Evolutionary conservation across 257 asterid species (phyloP), one percentile per base, ranked within the genome.

Genomic region (Penstemon barbatus): DNA sequence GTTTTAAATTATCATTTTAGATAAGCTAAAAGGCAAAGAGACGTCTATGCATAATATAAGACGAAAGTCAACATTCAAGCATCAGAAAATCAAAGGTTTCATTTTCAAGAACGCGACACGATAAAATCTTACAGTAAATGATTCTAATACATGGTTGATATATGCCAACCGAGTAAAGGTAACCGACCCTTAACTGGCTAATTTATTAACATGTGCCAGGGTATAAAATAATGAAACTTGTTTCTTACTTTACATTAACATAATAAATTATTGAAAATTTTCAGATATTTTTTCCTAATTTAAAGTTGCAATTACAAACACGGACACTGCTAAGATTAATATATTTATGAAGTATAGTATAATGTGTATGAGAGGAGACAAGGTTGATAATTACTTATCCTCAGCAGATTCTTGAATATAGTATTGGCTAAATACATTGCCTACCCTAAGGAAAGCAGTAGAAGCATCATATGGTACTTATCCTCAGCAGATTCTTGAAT

Each of bases 1-100:
- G n/a, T 75, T 72, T 73, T 58, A 41, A 10, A 51, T 19, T 44
- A 73, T 56, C 49, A 71, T 7, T 64, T 77, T 45, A 78, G 72
- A 67, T 50, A 60, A 38, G 63, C 2, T 25, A 57, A 38, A 70
- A 63, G 15, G 5, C 52, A 55, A 41, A 3, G 12, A 56, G 3
- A 42, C 4, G 53, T 38, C 66, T 18, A 53, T 42, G 64, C 37
- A 53, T 66, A 36, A 9, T 57, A 57, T 6, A 50, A 19, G 38
- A 5, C 19, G 49, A 56, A 50, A 48, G 48, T 10, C 57, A 45
- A 57, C 42, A 25, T 36, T 37, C 67, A 46, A 54, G 40, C 18
- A 65, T 37, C 66, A 51, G 36, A 8, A 61, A 48, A 65, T 60
- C 54, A 68, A 42, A n/a, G 50, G 63, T 56, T 18, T n/a, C 15